Conservation (phyloP, 805 yeast genomes). For the Cyberlindnera xylosilytica region DNA sequence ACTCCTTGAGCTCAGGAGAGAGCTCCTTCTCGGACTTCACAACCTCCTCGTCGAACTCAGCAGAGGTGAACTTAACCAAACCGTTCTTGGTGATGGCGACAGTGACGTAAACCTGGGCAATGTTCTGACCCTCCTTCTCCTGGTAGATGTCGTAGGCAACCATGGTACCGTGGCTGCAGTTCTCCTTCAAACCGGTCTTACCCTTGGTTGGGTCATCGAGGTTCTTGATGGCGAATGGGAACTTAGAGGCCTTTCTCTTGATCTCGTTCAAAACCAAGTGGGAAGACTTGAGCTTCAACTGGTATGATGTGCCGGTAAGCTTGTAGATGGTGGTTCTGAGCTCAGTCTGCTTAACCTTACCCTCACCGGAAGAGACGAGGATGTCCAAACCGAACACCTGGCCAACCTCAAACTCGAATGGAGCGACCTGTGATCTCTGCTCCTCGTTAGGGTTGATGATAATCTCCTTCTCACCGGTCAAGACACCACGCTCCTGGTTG, state of each 20-base stretch:
- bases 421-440: slow-evolving; percentile 60
- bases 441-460: slow-evolving; percentile 70
- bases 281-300: slow-evolving; percentile 68
- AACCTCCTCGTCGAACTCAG: slow-evolving; percentile 45
- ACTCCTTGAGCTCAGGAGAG: slow-evolving; percentile 42
- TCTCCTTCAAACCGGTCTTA: slow-evolving; percentile 72
- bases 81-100: slow-evolving; percentile 75
- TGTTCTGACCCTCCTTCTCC: slow-evolving; percentile 62
- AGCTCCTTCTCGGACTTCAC: slow-evolving; percentile 57
- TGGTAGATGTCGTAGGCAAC: slow-evolving; percentile 65
- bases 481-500: slow-evolving; percentile 61
- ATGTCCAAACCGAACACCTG: slow-evolving; percentile 79
- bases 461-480: slow-evolving; percentile 74
- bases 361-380: slow-evolving; percentile 59
- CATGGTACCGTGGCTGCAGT: slow-evolving; percentile 62
- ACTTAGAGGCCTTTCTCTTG: slow-evolving; percentile 60
- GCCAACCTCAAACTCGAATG: slow-evolving; percentile 65
- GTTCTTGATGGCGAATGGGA: slow-evolving; percentile 67
- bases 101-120: slow-evolving; percentile 74
- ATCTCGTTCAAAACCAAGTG: slow-evolving; percentile 64
- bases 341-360: slow-evolving; percentile 60
- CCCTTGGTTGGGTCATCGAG: slow-evolving; percentile 69
- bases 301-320: slow-evolving; percentile 64
- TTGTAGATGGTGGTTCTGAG: slow-evolving; percentile 68
- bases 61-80: slow-evolving; percentile 57